Conservation (phyloP, 225 moss, liverwort and hornwort species). For the Antitrichia curtipendula region DNA sequence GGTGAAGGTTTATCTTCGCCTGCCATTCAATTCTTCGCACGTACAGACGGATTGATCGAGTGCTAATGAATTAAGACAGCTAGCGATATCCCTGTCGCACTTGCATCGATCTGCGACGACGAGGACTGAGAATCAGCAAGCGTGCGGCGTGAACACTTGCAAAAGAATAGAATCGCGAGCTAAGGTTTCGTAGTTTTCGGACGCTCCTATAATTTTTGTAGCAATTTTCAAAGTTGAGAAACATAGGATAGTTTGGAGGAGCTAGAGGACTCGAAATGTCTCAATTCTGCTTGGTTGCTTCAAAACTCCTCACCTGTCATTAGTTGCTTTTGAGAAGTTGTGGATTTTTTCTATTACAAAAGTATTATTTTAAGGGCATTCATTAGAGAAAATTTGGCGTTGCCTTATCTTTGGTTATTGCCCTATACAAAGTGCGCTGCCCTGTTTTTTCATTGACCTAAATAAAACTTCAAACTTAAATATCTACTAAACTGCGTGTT, state of each 20-base stretch:
- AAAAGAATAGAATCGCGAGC: conserved; percentile 25
- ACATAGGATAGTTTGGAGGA: neutral
- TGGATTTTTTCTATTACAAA: too few relatives aligned
- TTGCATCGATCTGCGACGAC: neutral
- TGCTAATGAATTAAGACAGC: neutral
- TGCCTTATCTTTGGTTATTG: too few relatives aligned
- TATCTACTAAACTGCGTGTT: too few relatives aligned
- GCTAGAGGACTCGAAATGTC: neutral
- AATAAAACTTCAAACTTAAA: too few relatives aligned
- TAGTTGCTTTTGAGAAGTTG: too few relatives aligned
- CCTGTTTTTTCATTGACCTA: too few relatives aligned
- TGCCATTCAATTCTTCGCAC: neutral
- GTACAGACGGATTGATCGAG: neutral
- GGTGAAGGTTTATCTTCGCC: neutral
- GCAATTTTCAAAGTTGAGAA: neutral
- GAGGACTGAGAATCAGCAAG: neutral
- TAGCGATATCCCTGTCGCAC: neutral
- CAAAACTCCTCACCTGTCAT: too few relatives aligned
- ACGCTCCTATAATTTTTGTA: neutral
- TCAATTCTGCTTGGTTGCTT: too few relatives aligned
- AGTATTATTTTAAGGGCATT: too few relatives aligned
- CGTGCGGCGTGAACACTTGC: neutral
- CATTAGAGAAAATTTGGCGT: too few relatives aligned
- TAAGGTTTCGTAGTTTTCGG: neutral
- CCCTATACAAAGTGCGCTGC: too few relatives aligned